Evolutionary conservation across 2,329 filamentous ascomycete species (phyloP).

Genomic region (Claviceps sp.): DNA sequence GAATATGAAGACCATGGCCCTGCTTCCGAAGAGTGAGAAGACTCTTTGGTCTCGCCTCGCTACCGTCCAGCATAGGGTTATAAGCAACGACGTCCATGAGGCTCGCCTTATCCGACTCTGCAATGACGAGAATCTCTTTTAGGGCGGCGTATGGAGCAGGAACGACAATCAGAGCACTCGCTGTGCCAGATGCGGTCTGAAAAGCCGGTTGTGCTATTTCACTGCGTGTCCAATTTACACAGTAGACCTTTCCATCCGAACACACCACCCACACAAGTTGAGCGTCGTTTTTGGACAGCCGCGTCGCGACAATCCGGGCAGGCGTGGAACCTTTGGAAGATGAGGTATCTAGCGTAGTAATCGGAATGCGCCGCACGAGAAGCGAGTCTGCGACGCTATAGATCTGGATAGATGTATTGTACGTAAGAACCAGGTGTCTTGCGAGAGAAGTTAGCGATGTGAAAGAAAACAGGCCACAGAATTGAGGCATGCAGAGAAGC

Average conservation of each 20-base stretch:
- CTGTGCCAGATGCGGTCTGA: slow-evolving; percentile 26
- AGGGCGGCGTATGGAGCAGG: slow-evolving; percentile 19
- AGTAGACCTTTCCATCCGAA: slow-evolving; percentile 42
- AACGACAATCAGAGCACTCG: slow-evolving; percentile 32
- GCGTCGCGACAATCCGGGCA: slow-evolving; percentile 28
- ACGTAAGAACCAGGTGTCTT: slow-evolving; percentile 63
- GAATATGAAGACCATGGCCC: slow-evolving; percentile 24
- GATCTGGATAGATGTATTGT: slow-evolving; percentile 62
- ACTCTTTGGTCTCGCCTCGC: slow-evolving; percentile 18
- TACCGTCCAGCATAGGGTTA: slow-evolving; percentile 17
- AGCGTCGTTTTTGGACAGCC: slow-evolving; percentile 23
- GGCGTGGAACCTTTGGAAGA: slow-evolving; percentile 12
- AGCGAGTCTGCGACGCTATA: slow-evolving; percentile 74
- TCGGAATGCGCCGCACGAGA: slow-evolving; percentile 56
- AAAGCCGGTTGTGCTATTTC: slow-evolving; percentile 28
- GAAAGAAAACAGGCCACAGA: not conserved
- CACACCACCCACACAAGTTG: slow-evolving; percentile 47
- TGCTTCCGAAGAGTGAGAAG: slow-evolving; percentile 24
- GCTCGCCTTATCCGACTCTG: slow-evolving; percentile 26
- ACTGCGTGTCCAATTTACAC: slow-evolving; percentile 44
- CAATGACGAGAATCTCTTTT: slow-evolving; percentile 34
- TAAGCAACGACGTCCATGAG: slow-evolving; percentile 32
- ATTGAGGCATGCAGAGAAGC: not conserved
- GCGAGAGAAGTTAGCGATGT: not conserved
- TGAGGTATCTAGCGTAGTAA: slow-evolving; percentile 21